Evolutionary conservation across 1,284 basidiomycete genomes (phyloP).

Genomic region (Rhodofomes roseus): DNA sequence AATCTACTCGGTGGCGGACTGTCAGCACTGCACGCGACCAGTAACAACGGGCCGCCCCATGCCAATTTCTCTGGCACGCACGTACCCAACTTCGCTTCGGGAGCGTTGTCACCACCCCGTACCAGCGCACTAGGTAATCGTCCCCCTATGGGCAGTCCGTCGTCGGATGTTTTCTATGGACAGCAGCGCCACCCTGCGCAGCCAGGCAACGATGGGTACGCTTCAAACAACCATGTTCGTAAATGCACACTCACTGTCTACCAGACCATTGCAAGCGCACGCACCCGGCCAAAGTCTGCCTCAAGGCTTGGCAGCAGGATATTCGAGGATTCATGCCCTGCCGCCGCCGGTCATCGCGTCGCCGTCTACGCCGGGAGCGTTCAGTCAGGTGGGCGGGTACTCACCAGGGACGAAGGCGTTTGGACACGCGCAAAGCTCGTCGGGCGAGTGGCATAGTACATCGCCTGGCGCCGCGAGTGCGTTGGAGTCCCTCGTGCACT

Average conservation of each 20-base stretch:
- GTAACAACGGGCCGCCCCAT: slow-evolving; percentile 15
- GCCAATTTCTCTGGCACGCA: slow-evolving; percentile 23
- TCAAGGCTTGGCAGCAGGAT: slow-evolving; percentile 82
- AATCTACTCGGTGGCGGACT: slow-evolving; percentile 22
- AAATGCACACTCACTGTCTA: slow-evolving; percentile 53
- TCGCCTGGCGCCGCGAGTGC: slow-evolving; percentile 24
- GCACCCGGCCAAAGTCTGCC: slow-evolving; percentile 86
- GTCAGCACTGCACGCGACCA: slow-evolving; percentile 22
- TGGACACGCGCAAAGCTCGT: slow-evolving; percentile 21
- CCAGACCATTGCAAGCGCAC: slow-evolving; percentile 70
- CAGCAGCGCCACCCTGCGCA: slow-evolving; percentile 24
- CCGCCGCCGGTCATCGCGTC: slow-evolving; percentile 46
- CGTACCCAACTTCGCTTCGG: slow-evolving; percentile 21
- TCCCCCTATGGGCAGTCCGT: slow-evolving; percentile 28
- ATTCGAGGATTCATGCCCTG: slow-evolving; percentile 78
- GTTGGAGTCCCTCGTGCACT: slow-evolving; percentile 22
- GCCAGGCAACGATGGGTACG: slow-evolving; percentile 19
- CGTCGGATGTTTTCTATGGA: slow-evolving; percentile 22
- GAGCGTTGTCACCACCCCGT: slow-evolving; percentile 27
- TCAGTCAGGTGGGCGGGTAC: slow-evolving; percentile 24
- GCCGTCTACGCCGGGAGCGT: slow-evolving; percentile 34
- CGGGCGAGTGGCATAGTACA: slow-evolving; percentile 31
- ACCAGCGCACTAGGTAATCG: slow-evolving; percentile 22
- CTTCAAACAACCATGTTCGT: slow-evolving; percentile 26
- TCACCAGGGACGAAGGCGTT: slow-evolving; percentile 25